Percentiles rank a stretch among this genome's conserved stretches.
These are phyloP conservation scores for Aristolochia contorta DNA, from an alignment of 164 flowering plant species.

Conservation along the genomic window DNA sequence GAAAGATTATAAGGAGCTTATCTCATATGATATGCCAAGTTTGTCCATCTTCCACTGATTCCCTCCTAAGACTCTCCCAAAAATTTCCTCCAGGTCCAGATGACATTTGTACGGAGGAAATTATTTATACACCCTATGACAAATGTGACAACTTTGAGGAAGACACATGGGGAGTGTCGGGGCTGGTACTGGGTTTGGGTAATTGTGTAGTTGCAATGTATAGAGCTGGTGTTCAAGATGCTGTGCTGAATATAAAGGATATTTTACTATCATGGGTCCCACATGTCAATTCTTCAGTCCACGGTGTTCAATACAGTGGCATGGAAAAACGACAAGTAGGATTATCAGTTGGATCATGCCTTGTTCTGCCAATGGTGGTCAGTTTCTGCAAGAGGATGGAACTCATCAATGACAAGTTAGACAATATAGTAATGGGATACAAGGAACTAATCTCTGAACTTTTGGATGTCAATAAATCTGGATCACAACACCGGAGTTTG, in stretches of 20 bases:
- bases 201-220: constrained; percentile 54
- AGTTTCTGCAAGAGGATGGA: constrained; percentile 72
- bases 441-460: constrained; percentile 60
- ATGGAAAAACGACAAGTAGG: constrained; percentile 20
- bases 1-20: constrained; percentile 44
- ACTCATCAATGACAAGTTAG: constrained; percentile 53
- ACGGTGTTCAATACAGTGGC: constrained; percentile 7
- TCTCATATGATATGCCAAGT: constrained; percentile 35
- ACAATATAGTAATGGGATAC: constrained; percentile 43
- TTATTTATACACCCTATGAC: constrained; percentile 18
- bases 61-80: constrained; percentile 35
- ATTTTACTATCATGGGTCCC: constrained; percentile 65
- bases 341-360: constrained; percentile 68
- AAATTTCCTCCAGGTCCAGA: constrained; percentile 23
- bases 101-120: constrained; percentile 10
- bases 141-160: constrained; percentile 40
- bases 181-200: constrained; percentile 76
- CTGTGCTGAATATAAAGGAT: constrained; percentile 50
- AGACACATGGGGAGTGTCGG: constrained; percentile 88
- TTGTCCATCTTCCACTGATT: constrained; percentile 35
- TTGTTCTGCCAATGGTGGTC: constrained; percentile 63
- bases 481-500: constrained; percentile 49
- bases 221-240: constrained; percentile 53
- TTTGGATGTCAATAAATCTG: constrained; percentile 39
- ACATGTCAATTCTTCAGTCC: constrained; percentile 18